Evolutionary conservation across 2,329 filamentous ascomycete species (phyloP).

Genomic region (Colletotrichum sp.): DNA sequence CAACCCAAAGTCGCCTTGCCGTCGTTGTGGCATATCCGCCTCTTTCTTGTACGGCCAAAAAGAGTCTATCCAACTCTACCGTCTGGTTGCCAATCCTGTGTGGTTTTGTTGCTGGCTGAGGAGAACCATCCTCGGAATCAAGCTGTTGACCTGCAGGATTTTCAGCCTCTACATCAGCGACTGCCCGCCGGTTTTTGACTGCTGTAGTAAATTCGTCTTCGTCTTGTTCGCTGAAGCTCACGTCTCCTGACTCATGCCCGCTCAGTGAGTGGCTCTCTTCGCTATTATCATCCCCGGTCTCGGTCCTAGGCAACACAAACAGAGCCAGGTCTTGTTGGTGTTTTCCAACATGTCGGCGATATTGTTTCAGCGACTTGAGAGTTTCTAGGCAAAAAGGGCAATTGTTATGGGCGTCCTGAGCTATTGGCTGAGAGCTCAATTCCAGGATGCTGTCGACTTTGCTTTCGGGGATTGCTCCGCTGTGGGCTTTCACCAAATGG

Average conservation of each 20-base stretch:
- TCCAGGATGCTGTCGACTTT: not conserved
- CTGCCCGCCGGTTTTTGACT: too few species aligned
- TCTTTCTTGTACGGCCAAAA: too few species aligned
- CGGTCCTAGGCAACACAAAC: not conserved
- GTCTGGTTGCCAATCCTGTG: too few species aligned
- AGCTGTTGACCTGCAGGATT: too few species aligned
- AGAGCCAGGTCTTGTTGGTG: not conserved
- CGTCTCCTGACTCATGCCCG: not conserved
- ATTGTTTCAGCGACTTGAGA: not conserved
- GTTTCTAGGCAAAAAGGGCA: not conserved
- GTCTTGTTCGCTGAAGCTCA: not conserved
- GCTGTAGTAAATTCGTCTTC: too few species aligned
- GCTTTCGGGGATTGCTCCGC: rapidly evolving
- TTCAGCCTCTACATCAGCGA: too few species aligned
- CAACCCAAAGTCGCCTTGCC: too few species aligned
- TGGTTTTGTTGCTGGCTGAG: too few species aligned
- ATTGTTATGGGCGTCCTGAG: rapidly evolving
- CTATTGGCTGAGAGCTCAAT: rapidly evolving
- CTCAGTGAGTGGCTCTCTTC: not conserved
- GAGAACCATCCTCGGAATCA: too few species aligned
- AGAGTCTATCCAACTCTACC: too few species aligned
- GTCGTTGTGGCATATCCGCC: too few species aligned
- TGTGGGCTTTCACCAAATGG: rapidly evolving
- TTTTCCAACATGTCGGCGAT: not conserved
- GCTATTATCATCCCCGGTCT: not conserved